Evolutionary conservation across 768 basidiomycete genomes (phyloP).

Genomic region (Tylopilus felleus): DNA sequence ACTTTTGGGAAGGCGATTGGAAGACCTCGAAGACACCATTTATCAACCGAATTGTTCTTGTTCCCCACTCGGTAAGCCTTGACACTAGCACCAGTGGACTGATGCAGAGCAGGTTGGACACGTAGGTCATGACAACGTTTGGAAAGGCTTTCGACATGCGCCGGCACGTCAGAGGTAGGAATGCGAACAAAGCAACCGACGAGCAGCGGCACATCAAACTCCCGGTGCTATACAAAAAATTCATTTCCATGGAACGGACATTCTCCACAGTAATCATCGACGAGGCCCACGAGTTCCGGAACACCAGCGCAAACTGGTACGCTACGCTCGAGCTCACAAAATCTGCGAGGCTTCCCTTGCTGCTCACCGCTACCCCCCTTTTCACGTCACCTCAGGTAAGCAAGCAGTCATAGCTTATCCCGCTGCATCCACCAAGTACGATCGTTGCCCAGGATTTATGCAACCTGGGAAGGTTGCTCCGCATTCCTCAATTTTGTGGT

Average conservation of each 20-base stretch:
- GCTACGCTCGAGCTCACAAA: not conserved
- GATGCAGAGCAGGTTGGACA: too few relatives aligned
- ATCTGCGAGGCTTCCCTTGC: slow-evolving; percentile 3
- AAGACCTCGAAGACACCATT: not conserved
- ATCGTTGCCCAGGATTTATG: not conserved
- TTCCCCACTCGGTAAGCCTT: slow-evolving; percentile 5
- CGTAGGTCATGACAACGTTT: slow-evolving; percentile 8
- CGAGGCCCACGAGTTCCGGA: slow-evolving; percentile 5
- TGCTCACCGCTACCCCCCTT: slow-evolving; percentile 3
- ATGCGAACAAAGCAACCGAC: slow-evolving; percentile 3
- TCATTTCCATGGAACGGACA: not conserved
- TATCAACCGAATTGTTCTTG: slow-evolving; percentile 2
- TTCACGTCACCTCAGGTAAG: slow-evolving; percentile 5
- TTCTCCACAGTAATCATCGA: not conserved
- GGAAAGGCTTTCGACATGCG: slow-evolving; percentile 4
- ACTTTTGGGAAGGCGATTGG: slow-evolving; percentile 9
- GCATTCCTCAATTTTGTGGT: slow-evolving; percentile 1
- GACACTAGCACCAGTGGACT: too few relatives aligned
- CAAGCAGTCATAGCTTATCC: not conserved
- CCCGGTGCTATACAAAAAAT: slow-evolving; percentile 3
- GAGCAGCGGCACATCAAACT: slow-evolving; percentile 6
- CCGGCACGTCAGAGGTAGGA: not conserved
- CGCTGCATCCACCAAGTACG: too few relatives aligned
- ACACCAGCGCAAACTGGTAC: slow-evolving; percentile 7
- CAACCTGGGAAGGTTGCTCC: slow-evolving; percentile 4